Base-by-base conservation (phyloP, 345 rosid genomes). In the Kernera saxatilis region DNA sequence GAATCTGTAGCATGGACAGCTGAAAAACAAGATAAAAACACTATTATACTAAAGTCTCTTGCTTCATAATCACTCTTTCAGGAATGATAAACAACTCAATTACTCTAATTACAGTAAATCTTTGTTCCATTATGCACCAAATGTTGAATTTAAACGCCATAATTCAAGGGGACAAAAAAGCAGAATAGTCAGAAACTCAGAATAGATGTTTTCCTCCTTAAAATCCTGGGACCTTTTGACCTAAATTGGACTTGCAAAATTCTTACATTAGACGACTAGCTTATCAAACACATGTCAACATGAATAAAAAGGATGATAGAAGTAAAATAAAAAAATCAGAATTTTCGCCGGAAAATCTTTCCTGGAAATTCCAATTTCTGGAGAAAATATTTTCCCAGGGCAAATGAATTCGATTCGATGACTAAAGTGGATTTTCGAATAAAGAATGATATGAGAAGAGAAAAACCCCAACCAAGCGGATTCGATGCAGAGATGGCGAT, bases 1-100 rank as follows among this genome's bases (percentile, higher is more conserved):
- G 36, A 90, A 93, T 85, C 92, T 86, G 41, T 85, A 88, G 81
- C 98, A 88, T 9, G 98, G 95, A 77, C 98, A 89, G 48, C 98
- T 92, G 87, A 83, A 84, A 69, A 83, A 71, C 49, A 78, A 69
- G 22, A 25, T 23, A 40, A 32, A 67, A 3, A 58, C 35, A 56
- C 12, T 14, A 46, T 78, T 53, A 77, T 3, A 41, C 33, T 51
- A 40, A 37, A 27, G 8, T 10, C 44, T 39, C 45, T 32, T 73
- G 64, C 63, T 75, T 67, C 50, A 33, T 23, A 8, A 30, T 39
- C 64, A 56, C 43, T 36, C 11, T 37, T 65, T 56, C 59, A 73
- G 8, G 13, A 65, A 64, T 57, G 11, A 56, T 66, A 56, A 36
- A 52, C 32, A 63, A 36, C 65, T 54, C 14, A 36, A 46, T 40